Evolutionary conservation across 805 yeast species (phyloP), one percentile per base, ranked within the genome.

Genomic region (Ogataea henricii): DNA sequence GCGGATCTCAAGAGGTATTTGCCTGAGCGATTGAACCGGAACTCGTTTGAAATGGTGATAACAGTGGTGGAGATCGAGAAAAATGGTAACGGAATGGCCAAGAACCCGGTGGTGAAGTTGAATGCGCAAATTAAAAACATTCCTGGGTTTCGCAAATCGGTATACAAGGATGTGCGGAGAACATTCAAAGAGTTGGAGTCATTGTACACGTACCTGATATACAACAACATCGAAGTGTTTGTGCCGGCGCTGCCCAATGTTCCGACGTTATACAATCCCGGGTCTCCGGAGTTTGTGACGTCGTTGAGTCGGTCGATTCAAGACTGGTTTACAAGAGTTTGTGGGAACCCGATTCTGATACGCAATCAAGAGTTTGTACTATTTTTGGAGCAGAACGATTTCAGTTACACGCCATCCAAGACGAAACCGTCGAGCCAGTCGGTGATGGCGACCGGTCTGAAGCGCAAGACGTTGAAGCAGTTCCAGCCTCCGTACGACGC

Each of bases 401-500:
- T 69, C 48, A 60, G 66, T 38, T 69, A 69, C 49, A 62, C 69
- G 9, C 70, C 73, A 1, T 67, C 72, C 12, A 68, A 68, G 47
- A 67, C 78, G 2, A 67, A 63, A 41, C 73, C 72, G 4, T 64
- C 69, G 4, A 56, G 52, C 17, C 67, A 67, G 43, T 64, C 70
- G 0, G 76, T 79, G 1, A 77, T 80, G 41, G 96, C 97, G 1
- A 82, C 95, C 13, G 99, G 98, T 0, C 65, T 94, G 21, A 82
- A 84, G 53, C 79, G 99, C 43, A 88, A 87, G 65, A 90, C 98
- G 1, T 75, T 94, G 60, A 94, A 94, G 65, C 99, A 94, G 64
- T 76, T 91, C 38, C 85, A 87, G 35, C 88, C 96, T 1, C 99
- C 99, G 0, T 89, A 85, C 59, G 99, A 92, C 67, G 92, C 89